phyloP scores from a whole-genome alignment of 352 stramenopile genomes.

The Phytopythium litorale region DNA sequence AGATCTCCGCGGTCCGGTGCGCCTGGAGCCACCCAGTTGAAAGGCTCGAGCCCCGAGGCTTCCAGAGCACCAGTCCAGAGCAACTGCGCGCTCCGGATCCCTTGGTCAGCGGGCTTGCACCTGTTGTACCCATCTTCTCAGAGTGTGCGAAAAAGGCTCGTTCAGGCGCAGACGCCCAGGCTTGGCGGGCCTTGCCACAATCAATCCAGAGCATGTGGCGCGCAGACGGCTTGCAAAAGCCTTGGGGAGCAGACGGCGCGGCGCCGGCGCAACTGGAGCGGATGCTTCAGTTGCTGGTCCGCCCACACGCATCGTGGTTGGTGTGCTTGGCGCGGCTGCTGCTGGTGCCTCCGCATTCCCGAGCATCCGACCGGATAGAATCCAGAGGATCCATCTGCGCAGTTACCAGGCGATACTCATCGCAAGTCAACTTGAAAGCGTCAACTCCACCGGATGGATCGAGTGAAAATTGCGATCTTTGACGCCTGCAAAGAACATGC shows the following conservation, averaged over 20 bases:
- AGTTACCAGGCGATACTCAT: background rate
- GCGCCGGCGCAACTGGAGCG: background rate
- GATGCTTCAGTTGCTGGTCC: slow-evolving; percentile 7
- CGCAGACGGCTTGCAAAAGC: background rate
- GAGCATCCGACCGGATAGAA: background rate
- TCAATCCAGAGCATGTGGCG: slow-evolving; percentile 1
- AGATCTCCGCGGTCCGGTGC: background rate
- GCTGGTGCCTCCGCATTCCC: background rate
- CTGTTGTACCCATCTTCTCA: background rate
- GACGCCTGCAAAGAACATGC: background rate
- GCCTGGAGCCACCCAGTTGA: background rate
- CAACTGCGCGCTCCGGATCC: background rate
- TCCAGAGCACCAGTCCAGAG: background rate
- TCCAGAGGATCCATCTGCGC: background rate
- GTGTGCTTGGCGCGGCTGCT: slow-evolving; percentile 1
- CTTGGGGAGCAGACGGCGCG: background rate
- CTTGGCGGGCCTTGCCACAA: background rate
- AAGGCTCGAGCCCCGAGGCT: no score
- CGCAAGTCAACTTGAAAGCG: background rate
- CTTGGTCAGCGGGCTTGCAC: background rate
- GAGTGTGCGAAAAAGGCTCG: background rate
- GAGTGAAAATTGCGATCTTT: background rate
- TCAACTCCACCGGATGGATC: background rate
- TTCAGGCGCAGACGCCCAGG: background rate
- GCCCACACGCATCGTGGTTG: background rate